Base-by-base conservation (phyloP, 73 alveolate species). In the Effrenium voratum region DNA sequence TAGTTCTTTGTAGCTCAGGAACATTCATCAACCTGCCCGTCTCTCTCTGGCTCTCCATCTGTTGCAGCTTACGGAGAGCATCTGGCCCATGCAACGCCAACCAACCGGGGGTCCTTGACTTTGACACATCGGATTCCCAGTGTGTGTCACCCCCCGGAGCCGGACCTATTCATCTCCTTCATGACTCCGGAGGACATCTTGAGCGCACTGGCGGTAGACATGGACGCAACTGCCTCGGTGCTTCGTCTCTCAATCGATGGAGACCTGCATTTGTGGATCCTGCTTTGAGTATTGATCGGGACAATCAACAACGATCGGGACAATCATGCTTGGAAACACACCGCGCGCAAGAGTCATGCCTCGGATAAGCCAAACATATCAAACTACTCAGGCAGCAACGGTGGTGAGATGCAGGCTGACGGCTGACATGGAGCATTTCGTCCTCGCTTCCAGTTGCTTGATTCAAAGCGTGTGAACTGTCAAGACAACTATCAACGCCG, bases 151-250 rank as follows among this genome's bases (percentile, higher is more conserved):
- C 16, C 16, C 6, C 24, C 30, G 41, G 79, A 44, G 55, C 2
- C 79, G 6, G 79, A 86, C 96, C 85, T 88, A 59, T 88, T 88
- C 96, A 88, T 88, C 86, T 88, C 96, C 70, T 63, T 66, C 96
- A 88, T 88, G 40, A 88, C 96, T 38, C 86, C 96, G 30, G 86
- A 41, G 26, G 96, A 88, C 96, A 88, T 88, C 52, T 88, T 88
- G 38, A 88, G 72, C 24, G 96, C 83, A 46, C 96, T 88, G 32
- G 96, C 96, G 2, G 96, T 88, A 15, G 96, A 88, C 96, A 88
- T 88, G 44, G 96, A 88, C 46, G 96, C 96, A 47, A 88, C 96
- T 60, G 96, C 96, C 94, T 85, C 19, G 47, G 26, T 36, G 22
- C 26, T 36, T 63, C 77, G 5, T 15, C 77, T 24, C n/a, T 8